A percentile compares a stretch with the other conserved stretches of the same genome.
Evolutionary conservation across 176 grass and related monocot genomes (phyloP).

Genomic region (Thalia dealbata): DNA sequence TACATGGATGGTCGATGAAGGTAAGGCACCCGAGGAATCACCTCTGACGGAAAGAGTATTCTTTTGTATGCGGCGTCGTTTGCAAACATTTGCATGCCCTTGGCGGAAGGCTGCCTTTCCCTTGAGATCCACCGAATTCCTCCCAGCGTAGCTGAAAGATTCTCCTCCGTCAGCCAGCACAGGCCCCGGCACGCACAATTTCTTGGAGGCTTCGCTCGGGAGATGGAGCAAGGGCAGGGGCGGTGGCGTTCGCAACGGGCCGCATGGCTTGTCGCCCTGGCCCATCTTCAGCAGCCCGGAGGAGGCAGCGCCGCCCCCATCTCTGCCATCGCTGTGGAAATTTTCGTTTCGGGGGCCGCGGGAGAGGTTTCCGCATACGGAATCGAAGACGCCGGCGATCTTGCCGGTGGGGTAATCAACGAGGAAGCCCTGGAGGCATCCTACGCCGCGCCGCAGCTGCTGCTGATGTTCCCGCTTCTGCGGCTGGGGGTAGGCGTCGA

Average conservation of each 20-base stretch:
- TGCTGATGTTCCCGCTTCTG: conserved; percentile 15
- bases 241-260: not conserved
- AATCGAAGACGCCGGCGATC: not conserved
- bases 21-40: not conserved
- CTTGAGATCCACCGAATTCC: not conserved
- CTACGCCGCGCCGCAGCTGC: conserved; percentile 23
- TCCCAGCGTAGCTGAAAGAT: not conserved
- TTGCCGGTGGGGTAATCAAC: not conserved
- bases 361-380: not conserved
- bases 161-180: not conserved
- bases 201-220: not conserved
- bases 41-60: not conserved
- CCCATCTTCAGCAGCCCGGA: not conserved
- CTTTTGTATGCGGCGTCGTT: not conserved
- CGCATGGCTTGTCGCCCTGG: conserved; percentile 1
- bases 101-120: not conserved
- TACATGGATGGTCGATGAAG: not conserved
- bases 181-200: not conserved
- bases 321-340: not conserved
- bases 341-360: not conserved
- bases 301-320: not conserved
- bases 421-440: conserved; percentile 26
- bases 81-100: not conserved
- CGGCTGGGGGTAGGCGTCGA: conserved; percentile 27
- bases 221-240: not conserved